phyloP scores from a whole-genome alignment of 345 rosid genomes.

The Acer campestre region DNA sequence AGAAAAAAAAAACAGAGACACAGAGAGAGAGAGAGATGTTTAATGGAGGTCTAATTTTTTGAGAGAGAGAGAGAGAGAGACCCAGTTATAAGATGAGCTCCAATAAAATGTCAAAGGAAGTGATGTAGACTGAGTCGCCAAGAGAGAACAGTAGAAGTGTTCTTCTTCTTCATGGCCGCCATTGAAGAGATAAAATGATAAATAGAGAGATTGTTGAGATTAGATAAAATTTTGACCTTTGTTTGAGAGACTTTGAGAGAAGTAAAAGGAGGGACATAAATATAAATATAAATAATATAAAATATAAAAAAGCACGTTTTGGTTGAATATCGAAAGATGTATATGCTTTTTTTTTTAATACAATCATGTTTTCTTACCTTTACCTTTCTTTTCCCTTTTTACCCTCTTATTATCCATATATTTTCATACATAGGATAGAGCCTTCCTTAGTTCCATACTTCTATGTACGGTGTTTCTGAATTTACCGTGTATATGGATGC shows the following conservation, averaged over 20 bases:
- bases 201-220: slow-evolving; percentile 10
- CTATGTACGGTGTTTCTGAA: no score
- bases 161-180: slow-evolving; percentile 38
- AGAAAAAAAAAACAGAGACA: slow-evolving; percentile 20
- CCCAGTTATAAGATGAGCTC: not conserved
- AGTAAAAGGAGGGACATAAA: slow-evolving; percentile 11
- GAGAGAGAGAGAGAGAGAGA: not conserved
- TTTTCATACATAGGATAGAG: not conserved
- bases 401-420: not conserved
- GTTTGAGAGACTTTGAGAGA: slow-evolving; percentile 22
- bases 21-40: slow-evolving; percentile 16
- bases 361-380: slow-evolving; percentile 16
- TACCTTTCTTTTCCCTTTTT: not conserved
- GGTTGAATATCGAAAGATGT: slow-evolving; percentile 30
- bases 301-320: slow-evolving; percentile 35
- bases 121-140: slow-evolving; percentile 28
- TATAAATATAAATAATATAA: not conserved
- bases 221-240: slow-evolving; percentile 39
- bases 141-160: not conserved
- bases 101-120: slow-evolving; percentile 25
- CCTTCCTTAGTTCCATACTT: no score
- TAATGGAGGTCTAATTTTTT: slow-evolving; percentile 23
- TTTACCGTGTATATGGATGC: no score
- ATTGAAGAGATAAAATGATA: slow-evolving; percentile 30
- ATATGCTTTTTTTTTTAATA: not conserved